Evolutionary conservation across 805 yeast genomes (phyloP).

Genomic region (Kazachstania psychrophila): DNA sequence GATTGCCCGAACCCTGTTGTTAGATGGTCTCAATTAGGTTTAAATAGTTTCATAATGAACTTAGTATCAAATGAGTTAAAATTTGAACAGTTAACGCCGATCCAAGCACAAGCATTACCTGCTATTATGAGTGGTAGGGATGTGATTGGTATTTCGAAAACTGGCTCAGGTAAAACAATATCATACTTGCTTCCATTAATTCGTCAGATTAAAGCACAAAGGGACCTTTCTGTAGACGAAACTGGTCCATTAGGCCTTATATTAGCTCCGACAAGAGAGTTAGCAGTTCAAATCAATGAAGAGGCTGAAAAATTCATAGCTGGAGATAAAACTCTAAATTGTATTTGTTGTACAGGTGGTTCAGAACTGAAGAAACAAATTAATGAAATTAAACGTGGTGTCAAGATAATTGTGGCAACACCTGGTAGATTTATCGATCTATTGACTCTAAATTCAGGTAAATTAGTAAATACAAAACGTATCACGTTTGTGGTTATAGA

Average conservation of each 20-base stretch:
- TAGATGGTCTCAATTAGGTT: conserved; percentile 75
- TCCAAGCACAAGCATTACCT: conserved; percentile 87
- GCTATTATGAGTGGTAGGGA: conserved; percentile 85
- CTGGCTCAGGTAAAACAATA: conserved; percentile 94
- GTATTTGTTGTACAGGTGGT: conserved; percentile 87
- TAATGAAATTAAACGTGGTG: conserved; percentile 65
- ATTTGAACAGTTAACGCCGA: conserved; percentile 67
- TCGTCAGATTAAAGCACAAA: conserved; percentile 73
- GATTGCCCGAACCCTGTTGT: conserved; percentile 55
- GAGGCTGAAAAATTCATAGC: conserved; percentile 51
- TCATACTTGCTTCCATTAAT: conserved; percentile 79
- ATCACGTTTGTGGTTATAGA: conserved; percentile 82
- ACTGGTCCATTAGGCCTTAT: conserved; percentile 74
- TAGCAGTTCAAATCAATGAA: conserved; percentile 72
- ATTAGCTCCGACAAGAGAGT: conserved; percentile 85
- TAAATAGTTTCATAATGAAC: conserved; percentile 49
- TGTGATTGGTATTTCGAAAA: conserved; percentile 87
- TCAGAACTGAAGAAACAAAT: conserved; percentile 76
- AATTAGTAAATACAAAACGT: conserved; percentile 52
- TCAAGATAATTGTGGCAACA: conserved; percentile 79
- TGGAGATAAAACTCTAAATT: conserved; percentile 33
- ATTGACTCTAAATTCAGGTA: conserved; percentile 72
- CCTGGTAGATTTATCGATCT: conserved; percentile 93
- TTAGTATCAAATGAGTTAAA: conserved; percentile 42
- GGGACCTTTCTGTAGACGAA: conserved; percentile 37